phyloP scores from a whole-genome alignment of 139 green algal species.

The Protoeuglena noctilucae region DNA sequence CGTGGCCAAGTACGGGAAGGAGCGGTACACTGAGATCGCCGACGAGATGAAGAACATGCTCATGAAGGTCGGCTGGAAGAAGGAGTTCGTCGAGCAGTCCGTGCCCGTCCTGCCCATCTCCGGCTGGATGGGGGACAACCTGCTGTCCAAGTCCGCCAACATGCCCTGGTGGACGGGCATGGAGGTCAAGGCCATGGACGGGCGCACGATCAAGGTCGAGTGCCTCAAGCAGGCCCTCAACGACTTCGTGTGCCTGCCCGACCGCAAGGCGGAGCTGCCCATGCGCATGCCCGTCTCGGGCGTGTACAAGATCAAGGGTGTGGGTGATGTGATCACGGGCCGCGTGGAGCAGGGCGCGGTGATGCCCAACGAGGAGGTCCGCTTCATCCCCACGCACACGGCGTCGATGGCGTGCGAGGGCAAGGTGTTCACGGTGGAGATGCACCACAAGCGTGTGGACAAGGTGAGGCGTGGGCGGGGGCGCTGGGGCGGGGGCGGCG shows the following conservation, averaged over 20 bases:
- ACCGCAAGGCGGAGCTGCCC: slow-evolving; percentile 64
- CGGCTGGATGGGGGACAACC: slow-evolving; percentile 97
- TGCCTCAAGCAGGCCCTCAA: slow-evolving; percentile 81
- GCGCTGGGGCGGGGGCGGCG: too few relatives aligned
- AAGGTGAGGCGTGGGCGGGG: too few relatives aligned
- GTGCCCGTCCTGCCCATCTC: slow-evolving; percentile 97
- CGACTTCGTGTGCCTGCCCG: slow-evolving; percentile 51
- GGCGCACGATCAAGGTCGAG: slow-evolving; percentile 37
- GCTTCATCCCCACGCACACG: slow-evolving; percentile 55
- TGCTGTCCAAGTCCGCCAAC: slow-evolving; percentile 87
- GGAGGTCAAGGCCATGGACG: slow-evolving; percentile 40
- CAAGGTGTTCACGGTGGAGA: slow-evolving; percentile 99
- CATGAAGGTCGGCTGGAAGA: slow-evolving; percentile 63
- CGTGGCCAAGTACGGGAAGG: slow-evolving; percentile 72
- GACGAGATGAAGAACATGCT: slow-evolving; percentile 93
- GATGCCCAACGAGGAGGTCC: slow-evolving; percentile 79
- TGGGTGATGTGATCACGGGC: slow-evolving; percentile 92
- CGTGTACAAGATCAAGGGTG: slow-evolving; percentile 98
- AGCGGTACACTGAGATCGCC: slow-evolving; percentile 91
- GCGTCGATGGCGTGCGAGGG: slow-evolving; percentile 67
- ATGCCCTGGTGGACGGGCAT: slow-evolving; percentile 86
- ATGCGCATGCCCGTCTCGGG: slow-evolving; percentile 84
- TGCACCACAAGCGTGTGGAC: slow-evolving; percentile 97
- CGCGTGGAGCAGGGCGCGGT: slow-evolving; percentile 93
- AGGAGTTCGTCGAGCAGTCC: slow-evolving; percentile 61